Evolutionary conservation across 192 early-diverging fungal genomes (phyloP).

Genomic region (Ambispora gerdemannii): DNA sequence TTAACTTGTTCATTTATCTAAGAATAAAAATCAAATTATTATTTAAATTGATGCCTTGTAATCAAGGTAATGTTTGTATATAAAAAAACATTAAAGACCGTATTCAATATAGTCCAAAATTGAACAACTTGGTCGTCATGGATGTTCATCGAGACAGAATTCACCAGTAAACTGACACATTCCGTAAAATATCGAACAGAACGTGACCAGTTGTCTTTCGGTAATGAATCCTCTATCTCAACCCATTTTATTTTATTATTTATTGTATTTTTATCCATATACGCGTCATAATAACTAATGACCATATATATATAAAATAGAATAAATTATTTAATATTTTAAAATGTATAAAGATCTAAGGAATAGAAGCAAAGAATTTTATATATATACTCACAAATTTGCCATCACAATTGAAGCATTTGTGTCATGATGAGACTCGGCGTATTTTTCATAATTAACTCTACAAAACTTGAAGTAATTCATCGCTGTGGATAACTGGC

Average conservation of each 20-base stretch:
- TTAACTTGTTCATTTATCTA: slow-evolving; percentile 10
- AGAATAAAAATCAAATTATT: background rate
- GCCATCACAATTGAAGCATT: background rate
- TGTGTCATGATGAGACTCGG: background rate
- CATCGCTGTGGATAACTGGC: background rate
- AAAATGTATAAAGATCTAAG: background rate
- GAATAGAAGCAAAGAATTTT: too few species aligned
- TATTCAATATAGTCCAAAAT: slow-evolving; percentile 25
- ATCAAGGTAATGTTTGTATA: background rate
- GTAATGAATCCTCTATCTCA: background rate
- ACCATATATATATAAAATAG: background rate
- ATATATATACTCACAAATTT: background rate
- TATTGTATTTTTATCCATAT: slow-evolving; percentile 13
- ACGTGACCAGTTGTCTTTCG: slow-evolving; percentile 20
- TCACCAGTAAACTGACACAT: slow-evolving; percentile 6
- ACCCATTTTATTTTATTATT: slow-evolving; percentile 1
- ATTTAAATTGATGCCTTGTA: background rate
- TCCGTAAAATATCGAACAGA: slow-evolving; percentile 9
- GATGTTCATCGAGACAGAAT: slow-evolving; percentile 9
- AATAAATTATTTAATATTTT: background rate
- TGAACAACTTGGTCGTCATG: slow-evolving; percentile 13
- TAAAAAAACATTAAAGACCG: slow-evolving; percentile 1
- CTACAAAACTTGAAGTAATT: background rate
- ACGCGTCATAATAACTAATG: slow-evolving; percentile 1
- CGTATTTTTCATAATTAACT: background rate